phyloP scores from a whole-genome alignment of 441 rosid species.

The Populus hybrid region DNA sequence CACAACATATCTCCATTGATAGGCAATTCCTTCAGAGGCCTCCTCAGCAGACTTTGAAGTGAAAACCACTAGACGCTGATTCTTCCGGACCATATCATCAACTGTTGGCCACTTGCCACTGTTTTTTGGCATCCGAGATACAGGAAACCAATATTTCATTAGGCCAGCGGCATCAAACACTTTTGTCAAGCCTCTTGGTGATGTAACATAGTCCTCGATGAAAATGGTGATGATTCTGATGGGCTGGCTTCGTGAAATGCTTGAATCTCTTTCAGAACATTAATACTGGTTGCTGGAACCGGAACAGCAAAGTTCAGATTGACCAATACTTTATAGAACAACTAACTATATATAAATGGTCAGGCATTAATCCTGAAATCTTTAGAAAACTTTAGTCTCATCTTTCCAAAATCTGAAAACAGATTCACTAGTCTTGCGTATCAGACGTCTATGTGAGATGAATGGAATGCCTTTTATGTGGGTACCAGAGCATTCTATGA shows the following conservation, averaged over 20 bases:
- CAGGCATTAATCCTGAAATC: neutral
- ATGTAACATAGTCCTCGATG: conserved; percentile 80
- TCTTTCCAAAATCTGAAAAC: neutral
- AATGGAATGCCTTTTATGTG: neutral
- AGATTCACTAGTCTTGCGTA: neutral
- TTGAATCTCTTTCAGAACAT: conserved; percentile 71
- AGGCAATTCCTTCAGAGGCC: conserved; percentile 85
- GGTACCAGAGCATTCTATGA: neutral
- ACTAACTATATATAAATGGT: neutral
- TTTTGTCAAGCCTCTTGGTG: conserved; percentile 68
- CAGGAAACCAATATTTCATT: conserved; percentile 66
- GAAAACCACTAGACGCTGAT: conserved; percentile 79
- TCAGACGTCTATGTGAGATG: neutral
- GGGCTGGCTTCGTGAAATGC: conserved; percentile 68
- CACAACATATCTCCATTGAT: conserved; percentile 74
- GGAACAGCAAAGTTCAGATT: neutral
- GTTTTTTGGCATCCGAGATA: conserved; percentile 73
- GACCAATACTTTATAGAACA: neutral
- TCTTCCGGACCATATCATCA: conserved; percentile 77
- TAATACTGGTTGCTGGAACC: conserved; percentile 79
- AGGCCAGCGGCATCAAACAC: conserved; percentile 79
- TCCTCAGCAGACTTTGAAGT: conserved; percentile 75
- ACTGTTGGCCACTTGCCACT: conserved; percentile 86
- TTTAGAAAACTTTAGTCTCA: neutral
- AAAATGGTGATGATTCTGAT: conserved; percentile 79